Conservation (phyloP, 1,139 yeast genomes). For the Ogataea hybrid region DNA sequence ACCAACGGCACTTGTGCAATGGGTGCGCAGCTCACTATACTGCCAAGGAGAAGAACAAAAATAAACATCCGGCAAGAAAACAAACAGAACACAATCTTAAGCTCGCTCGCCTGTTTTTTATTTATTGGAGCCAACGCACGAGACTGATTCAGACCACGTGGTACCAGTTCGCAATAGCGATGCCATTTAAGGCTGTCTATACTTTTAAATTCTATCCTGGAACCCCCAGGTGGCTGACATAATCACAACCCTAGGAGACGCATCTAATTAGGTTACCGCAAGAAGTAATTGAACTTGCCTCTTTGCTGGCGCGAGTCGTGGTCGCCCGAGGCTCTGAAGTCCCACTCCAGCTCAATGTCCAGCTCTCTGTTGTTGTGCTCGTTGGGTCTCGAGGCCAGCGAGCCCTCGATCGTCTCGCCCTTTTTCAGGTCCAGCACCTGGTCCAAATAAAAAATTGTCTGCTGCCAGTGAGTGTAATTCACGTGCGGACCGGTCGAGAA, state of each 20-base stretch:
- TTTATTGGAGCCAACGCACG: not conserved
- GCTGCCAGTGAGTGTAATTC: constrained; percentile 93
- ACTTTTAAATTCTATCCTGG: not conserved
- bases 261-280: constrained; percentile 38
- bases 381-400: constrained; percentile 75
- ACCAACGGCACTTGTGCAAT: not conserved
- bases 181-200: not conserved
- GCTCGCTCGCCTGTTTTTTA: not conserved
- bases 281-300: constrained; percentile 62
- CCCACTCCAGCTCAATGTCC: constrained; percentile 65
- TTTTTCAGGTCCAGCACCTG: constrained; percentile 75
- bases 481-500: constrained; percentile 84
- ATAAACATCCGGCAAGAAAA: not conserved
- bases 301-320: constrained; percentile 49
- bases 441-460: constrained; percentile 87
- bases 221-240: constrained; percentile 13
- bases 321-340: constrained; percentile 53
- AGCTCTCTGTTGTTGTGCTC: constrained; percentile 77
- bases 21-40: constrained; percentile 1
- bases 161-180: not conserved
- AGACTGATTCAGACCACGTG: not conserved
- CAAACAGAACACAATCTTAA: not conserved
- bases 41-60: not conserved
- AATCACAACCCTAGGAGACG: constrained; percentile 24
- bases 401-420: constrained; percentile 75